These are phyloP conservation scores for Dicorynia guianensis DNA, from an alignment of 306 rosid genomes.

Conservation along the genomic window DNA sequence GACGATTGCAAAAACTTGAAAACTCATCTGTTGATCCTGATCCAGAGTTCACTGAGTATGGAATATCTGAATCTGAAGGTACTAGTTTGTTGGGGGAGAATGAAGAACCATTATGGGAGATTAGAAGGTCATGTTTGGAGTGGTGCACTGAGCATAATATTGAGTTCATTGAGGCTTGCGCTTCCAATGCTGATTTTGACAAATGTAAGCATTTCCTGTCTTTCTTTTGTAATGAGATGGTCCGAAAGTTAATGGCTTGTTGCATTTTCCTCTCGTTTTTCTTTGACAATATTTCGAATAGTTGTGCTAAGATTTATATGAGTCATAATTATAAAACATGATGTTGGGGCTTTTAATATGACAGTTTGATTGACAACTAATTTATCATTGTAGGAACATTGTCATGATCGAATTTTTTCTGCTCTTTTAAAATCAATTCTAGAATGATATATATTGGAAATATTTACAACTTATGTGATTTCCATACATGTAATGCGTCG, in stretches of 20 bases:
- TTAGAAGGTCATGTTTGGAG: slow-evolving; percentile 67
- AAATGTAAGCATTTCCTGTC: slow-evolving; percentile 59
- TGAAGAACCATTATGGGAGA: slow-evolving; percentile 60
- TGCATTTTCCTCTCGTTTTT: slow-evolving; percentile 5
- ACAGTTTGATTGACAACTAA: neutral
- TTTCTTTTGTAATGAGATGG: slow-evolving; percentile 26
- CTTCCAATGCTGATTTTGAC: slow-evolving; percentile 80
- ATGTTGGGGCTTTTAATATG: neutral
- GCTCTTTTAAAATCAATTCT: neutral
- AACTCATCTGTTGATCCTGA: slow-evolving; percentile 51
- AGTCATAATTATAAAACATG: neutral
- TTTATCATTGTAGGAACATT: slow-evolving; percentile 8
- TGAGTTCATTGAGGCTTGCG: slow-evolving; percentile 89
- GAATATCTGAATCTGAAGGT: slow-evolving; percentile 85
- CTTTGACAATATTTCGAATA: neutral
- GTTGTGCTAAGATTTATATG: slow-evolving; percentile 18
- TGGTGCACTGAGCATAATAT: slow-evolving; percentile 83
- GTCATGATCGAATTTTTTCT: neutral
- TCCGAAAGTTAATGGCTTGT: slow-evolving; percentile 16
- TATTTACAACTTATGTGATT: slow-evolving; percentile 7
- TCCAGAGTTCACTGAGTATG: slow-evolving; percentile 60
- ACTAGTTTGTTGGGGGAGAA: slow-evolving; percentile 68
- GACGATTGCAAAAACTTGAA: slow-evolving; percentile 59
- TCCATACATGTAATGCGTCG: slow-evolving; percentile 10
- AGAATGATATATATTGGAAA: slow-evolving; percentile 5